Evolutionary conservation across 306 rosid species (phyloP).

Genomic region (Cajanus cajan): DNA sequence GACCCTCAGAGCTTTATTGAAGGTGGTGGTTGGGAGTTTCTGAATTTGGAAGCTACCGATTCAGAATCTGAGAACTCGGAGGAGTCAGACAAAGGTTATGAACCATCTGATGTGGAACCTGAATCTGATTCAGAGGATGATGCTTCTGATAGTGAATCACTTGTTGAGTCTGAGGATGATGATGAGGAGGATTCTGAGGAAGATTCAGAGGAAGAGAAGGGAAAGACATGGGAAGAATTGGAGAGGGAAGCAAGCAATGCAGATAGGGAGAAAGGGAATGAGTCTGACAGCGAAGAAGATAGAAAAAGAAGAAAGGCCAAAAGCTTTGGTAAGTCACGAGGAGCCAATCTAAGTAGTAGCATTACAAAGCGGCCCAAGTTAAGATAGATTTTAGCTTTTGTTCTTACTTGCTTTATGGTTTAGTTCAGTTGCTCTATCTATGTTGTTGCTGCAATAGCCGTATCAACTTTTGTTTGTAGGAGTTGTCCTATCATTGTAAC

Average conservation of each 20-base stretch:
- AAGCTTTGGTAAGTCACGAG: slow-evolving; percentile 80
- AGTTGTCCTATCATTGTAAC: slow-evolving; percentile 16
- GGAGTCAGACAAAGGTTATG: slow-evolving; percentile 93
- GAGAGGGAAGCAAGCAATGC: slow-evolving; percentile 98
- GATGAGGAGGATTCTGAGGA: slow-evolving; percentile 36
- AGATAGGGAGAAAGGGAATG: slow-evolving; percentile 84
- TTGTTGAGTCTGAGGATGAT: slow-evolving; percentile 80
- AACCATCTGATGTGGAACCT: slow-evolving; percentile 78
- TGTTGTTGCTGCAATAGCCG: not conserved
- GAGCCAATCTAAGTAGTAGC: slow-evolving; percentile 50
- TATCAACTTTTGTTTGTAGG: not conserved
- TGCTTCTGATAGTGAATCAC: slow-evolving; percentile 72
- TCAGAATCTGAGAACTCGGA: slow-evolving; percentile 78
- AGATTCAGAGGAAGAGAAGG: slow-evolving; percentile 49
- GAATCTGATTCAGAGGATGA: slow-evolving; percentile 93
- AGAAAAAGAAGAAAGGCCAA: slow-evolving; percentile 84
- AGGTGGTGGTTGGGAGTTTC: slow-evolving; percentile 96
- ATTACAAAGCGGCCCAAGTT: slow-evolving; percentile 64
- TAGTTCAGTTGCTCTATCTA: not conserved
- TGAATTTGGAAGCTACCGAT: slow-evolving; percentile 90
- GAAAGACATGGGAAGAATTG: slow-evolving; percentile 93
- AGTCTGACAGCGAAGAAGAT: slow-evolving; percentile 93
- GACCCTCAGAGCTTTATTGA: slow-evolving; percentile 91
- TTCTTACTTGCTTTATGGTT: slow-evolving; percentile 1
- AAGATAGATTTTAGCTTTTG: slow-evolving; percentile 42